These are phyloP conservation scores for Auriscalpium microsporum DNA, from an alignment of 768 basidiomycete genomes.

Conservation along the genomic window DNA sequence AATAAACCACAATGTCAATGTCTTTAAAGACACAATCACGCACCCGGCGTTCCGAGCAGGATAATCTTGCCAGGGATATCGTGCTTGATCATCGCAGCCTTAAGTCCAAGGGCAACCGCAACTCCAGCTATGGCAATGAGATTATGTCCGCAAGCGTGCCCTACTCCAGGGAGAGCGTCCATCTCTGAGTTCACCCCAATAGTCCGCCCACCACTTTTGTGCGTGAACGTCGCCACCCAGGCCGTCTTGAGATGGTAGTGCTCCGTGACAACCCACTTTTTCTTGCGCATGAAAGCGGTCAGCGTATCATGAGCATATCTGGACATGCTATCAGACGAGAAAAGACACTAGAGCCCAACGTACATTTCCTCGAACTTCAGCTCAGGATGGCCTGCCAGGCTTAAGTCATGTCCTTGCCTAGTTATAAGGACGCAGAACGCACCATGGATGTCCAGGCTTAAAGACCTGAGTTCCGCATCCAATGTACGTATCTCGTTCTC, in stretches of 20 bases:
- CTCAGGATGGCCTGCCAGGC: conserved; percentile 55
- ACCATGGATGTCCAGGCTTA: conserved; percentile 74
- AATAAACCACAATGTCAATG: not conserved
- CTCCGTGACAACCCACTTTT: conserved; percentile 55
- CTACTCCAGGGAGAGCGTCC: conserved; percentile 31
- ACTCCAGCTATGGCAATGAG: conserved; percentile 73
- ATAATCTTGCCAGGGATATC: conserved; percentile 61
- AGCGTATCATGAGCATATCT: conserved; percentile 69
- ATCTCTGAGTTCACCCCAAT: conserved; percentile 78
- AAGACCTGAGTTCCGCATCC: conserved; percentile 42
- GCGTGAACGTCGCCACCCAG: conserved; percentile 61
- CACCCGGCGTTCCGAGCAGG: conserved; percentile 74
- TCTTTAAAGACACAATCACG: not conserved
- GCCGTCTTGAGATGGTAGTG: conserved; percentile 63
- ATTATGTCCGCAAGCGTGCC: conserved; percentile 79
- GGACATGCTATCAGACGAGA: not conserved
- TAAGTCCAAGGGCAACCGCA: conserved; percentile 62
- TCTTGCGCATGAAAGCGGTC: conserved; percentile 55
- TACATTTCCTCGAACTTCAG: conserved; percentile 63
- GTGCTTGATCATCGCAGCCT: conserved; percentile 50
- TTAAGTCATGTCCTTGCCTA: not conserved
- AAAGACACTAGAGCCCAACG: not conserved
- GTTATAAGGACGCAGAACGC: conserved; percentile 7
- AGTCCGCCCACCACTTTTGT: conserved; percentile 58
- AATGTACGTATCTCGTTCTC: conserved; percentile 45